Evolutionary conservation across 208 protist species (phyloP).

Genomic region (Leishmania gerbilli): DNA sequence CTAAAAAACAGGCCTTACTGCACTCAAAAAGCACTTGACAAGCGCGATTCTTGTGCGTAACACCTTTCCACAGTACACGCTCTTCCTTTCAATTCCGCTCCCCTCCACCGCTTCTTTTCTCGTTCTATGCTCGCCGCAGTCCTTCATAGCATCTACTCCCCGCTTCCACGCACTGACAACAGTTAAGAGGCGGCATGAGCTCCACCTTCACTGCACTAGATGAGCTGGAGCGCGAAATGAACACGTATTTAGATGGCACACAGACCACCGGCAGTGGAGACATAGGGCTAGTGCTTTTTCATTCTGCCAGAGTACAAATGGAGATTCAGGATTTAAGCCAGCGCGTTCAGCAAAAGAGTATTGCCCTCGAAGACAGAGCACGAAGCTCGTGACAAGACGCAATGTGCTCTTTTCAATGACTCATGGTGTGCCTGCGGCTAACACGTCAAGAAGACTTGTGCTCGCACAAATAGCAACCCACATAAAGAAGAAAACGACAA

Average conservation of each 20-base stretch:
- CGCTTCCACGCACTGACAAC: not conserved
- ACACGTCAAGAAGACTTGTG: not conserved
- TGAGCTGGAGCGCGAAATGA: constrained; percentile 24
- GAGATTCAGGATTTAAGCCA: constrained; percentile 31
- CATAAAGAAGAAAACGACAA: not conserved
- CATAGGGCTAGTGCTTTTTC: constrained; percentile 19
- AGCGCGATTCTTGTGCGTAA: too few species aligned
- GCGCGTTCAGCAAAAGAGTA: constrained; percentile 20
- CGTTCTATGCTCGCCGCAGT: not conserved
- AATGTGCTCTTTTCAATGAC: not conserved
- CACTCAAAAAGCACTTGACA: not conserved
- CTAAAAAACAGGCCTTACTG: not conserved
- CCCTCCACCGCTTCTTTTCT: constrained; percentile 14
- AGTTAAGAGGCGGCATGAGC: constrained; percentile 15
- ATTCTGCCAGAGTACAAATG: constrained; percentile 23
- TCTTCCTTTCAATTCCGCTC: not conserved
- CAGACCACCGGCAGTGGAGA: constrained; percentile 25
- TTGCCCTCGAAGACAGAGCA: constrained; percentile 21
- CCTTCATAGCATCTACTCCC: not conserved
- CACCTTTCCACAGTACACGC: not conserved
- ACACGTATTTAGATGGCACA: constrained; percentile 12
- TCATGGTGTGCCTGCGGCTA: not conserved
- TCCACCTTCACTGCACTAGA: constrained; percentile 19
- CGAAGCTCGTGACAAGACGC: not conserved
- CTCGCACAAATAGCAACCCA: not conserved